Base-by-base conservation (phyloP, 1,284 basidiomycete species). In the Mycosarcoma mackinlayi region DNA sequence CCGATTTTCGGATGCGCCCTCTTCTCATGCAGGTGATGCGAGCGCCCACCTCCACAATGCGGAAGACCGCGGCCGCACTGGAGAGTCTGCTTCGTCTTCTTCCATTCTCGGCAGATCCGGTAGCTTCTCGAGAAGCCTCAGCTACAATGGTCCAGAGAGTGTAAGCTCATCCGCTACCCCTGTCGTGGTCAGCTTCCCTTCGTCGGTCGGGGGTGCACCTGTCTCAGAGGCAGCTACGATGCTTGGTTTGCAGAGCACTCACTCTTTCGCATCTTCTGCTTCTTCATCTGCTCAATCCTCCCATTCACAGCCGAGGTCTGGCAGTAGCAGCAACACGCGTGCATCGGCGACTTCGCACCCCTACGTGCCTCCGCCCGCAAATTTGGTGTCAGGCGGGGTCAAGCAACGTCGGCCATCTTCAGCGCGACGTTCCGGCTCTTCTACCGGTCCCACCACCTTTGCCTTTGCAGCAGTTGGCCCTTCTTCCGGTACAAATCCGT, bases 61-160 rank as follows among this genome's bases (percentile, higher is more conserved):
- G 5, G 31, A 35, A n/a, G 37, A 14, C 19, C 37, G 19, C 4
- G 19, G 19, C 19, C 31, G 25, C 16, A 18, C 23, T 8, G 30
- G 25, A 34, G 25, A 16, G 11, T 18, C 39, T 3, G 13, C 21
- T 11, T 14, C 40, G 8, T 53, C 54, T n/a, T 47, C 64, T 5
- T 33, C 34, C 13, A 14, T 16, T 5, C 50, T 71, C 10, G 63
- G 55, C 38, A 47, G 68, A 16, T 71, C 68, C 3, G 68, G 68
- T 31, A 73, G 70, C 57, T 73, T 73, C 39, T 73, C 70, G 10
- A 27, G 70, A 41, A 73, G 70, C 45, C 61, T 73, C 40, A 73
- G 65, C 64, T 72, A 60, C 49, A 57, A 57, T 18, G 67, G 57
- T 27, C 31, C 52, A 39, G 69, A 72, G 56, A 70, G 52, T 64